These are phyloP conservation scores for Castanea mollissima DNA, from an alignment of 306 rosid genomes.

Conservation along the genomic window DNA sequence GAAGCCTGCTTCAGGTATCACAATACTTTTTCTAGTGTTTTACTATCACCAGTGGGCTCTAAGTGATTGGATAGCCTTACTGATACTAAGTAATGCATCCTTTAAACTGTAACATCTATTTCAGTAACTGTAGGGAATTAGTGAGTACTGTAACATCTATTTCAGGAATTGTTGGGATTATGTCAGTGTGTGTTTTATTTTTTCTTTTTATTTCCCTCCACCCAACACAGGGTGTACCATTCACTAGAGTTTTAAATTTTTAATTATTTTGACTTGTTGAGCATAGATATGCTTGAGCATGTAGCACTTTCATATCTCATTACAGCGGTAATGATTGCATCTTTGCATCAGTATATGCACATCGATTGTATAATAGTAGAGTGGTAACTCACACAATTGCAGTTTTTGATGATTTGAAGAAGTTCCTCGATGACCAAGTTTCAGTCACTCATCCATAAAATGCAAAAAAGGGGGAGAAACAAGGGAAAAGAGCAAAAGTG, in stretches of 20 bases:
- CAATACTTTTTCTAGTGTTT: slow-evolving; percentile 2
- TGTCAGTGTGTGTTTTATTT: neutral
- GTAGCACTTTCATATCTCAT: neutral
- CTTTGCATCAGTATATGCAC: neutral
- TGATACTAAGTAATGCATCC: neutral
- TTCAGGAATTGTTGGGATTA: neutral
- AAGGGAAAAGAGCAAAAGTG: neutral
- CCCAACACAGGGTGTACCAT: neutral
- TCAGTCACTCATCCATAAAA: neutral
- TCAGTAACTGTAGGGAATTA: neutral
- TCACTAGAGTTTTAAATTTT: neutral
- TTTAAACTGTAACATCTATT: neutral
- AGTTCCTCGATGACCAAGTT: neutral
- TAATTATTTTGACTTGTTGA: neutral
- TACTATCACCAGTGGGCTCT: slow-evolving; percentile 6
- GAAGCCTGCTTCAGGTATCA: slow-evolving; percentile 68
- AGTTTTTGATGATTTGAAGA: neutral
- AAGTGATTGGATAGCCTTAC: neutral
- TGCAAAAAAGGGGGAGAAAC: neutral
- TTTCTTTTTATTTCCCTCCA: neutral
- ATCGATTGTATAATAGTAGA: neutral
- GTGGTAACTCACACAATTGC: neutral
- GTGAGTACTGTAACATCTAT: neutral
- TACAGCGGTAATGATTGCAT: neutral
- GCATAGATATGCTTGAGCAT: neutral